These are phyloP conservation scores for Rutstroemia sp. DNA, from an alignment of 2,329 filamentous ascomycete genomes.

Conservation along the genomic window DNA sequence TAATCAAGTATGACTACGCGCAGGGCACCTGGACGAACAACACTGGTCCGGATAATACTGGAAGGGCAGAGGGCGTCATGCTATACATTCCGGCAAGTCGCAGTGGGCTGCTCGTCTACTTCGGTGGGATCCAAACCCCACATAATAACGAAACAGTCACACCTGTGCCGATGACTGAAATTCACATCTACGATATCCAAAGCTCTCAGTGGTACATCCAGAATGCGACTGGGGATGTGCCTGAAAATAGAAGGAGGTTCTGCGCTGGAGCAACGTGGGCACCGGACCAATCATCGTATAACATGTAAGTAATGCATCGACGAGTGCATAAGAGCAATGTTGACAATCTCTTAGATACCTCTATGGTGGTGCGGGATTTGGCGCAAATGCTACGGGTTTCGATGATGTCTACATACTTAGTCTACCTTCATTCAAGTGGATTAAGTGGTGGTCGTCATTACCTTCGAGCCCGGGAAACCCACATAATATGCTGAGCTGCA, in stretches of 20 bases:
- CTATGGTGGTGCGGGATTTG: constrained; percentile 49
- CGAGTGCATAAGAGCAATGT: background rate
- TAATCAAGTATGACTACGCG: constrained; percentile 51
- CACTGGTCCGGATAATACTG: constrained; percentile 44
- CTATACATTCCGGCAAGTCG: constrained; percentile 53
- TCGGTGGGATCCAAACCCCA: constrained; percentile 49
- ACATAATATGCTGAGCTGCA: constrained; percentile 49
- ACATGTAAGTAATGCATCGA: constrained; percentile 42
- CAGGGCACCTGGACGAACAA: constrained; percentile 43
- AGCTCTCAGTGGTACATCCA: constrained; percentile 55
- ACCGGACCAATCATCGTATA: constrained; percentile 52
- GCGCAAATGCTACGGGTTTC: constrained; percentile 41
- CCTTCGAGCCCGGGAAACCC: constrained; percentile 33
- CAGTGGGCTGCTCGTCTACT: constrained; percentile 51
- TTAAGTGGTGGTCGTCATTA: constrained; percentile 39
- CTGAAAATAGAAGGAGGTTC: constrained; percentile 47
- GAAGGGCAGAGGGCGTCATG: constrained; percentile 53
- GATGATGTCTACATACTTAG: constrained; percentile 57
- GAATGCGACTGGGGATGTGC: constrained; percentile 45
- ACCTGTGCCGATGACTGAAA: constrained; percentile 40
- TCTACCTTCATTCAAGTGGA: constrained; percentile 57
- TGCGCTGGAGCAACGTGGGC: constrained; percentile 55
- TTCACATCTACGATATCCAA: constrained; percentile 53
- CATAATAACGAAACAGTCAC: constrained; percentile 37
- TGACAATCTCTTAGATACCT: constrained; percentile 41